Percentiles rank a stretch among this genome's conserved stretches.
phyloP scores from a whole-genome alignment of 768 basidiomycete species.

The Coprinopsis strossmayeri region DNA sequence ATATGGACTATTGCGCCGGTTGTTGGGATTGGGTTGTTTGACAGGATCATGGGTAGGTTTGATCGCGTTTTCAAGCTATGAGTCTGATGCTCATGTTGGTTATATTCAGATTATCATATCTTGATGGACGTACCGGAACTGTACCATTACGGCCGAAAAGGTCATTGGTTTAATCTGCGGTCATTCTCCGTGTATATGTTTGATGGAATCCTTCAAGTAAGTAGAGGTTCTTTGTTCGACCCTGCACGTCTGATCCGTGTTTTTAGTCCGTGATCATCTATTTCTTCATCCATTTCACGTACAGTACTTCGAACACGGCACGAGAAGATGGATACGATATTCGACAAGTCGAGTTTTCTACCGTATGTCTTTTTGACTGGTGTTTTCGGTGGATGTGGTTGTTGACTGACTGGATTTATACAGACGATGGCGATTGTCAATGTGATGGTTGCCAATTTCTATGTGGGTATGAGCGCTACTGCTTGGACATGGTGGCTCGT shows the following conservation, averaged over 20 bases:
- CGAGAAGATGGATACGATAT: constrained; percentile 76
- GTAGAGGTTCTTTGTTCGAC: constrained; percentile 18
- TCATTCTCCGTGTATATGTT: constrained; percentile 79
- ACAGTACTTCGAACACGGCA: constrained; percentile 61
- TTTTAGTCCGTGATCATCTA: constrained; percentile 79
- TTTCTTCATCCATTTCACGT: constrained; percentile 83
- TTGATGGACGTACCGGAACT: constrained; percentile 90
- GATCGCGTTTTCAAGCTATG: not conserved
- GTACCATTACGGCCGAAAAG: constrained; percentile 77
- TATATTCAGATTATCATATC: constrained; percentile 61
- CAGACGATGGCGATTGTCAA: constrained; percentile 83
- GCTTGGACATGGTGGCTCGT: constrained; percentile 94
- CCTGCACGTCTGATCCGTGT: not conserved
- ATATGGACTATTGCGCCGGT: constrained; percentile 95
- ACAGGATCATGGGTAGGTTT: constrained; percentile 74
- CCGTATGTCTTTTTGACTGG: constrained; percentile 46
- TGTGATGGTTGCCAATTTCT: constrained; percentile 74
- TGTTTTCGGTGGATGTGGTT: not conserved
- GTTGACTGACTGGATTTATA: constrained; percentile 6
- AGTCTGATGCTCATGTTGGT: constrained; percentile 1
- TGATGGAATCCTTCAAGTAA: constrained; percentile 78
- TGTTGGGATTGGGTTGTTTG: constrained; percentile 93
- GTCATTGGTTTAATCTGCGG: constrained; percentile 72
- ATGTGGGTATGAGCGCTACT: constrained; percentile 83
- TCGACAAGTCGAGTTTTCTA: constrained; percentile 75